These are phyloP conservation scores for Brassica carinata DNA, from an alignment of 345 rosid genomes.

Conservation along the genomic window DNA sequence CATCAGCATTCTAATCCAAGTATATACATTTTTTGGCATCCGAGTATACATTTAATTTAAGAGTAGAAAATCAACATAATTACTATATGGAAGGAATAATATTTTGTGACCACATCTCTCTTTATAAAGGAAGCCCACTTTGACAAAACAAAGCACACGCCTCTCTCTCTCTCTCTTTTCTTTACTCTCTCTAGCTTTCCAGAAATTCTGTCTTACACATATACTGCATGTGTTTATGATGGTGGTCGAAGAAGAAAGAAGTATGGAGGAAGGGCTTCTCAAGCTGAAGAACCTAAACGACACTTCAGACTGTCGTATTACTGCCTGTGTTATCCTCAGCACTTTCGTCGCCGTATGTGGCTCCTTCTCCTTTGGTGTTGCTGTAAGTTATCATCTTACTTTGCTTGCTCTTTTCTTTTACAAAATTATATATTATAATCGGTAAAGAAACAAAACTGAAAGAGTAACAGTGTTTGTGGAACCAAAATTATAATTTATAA, in stretches of 20 bases:
- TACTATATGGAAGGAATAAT: not conserved
- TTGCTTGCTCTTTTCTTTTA: not conserved
- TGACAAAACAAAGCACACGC: not conserved
- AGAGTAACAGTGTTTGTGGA: not conserved
- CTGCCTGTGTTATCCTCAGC: slow-evolving; percentile 30
- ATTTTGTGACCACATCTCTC: not conserved
- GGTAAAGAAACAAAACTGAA: not conserved
- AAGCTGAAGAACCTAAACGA: slow-evolving; percentile 21
- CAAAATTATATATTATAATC: not conserved
- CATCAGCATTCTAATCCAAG: not conserved
- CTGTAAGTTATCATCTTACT: slow-evolving; percentile 20
- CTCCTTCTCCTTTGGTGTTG: slow-evolving; percentile 40
- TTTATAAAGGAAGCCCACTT: slow-evolving; percentile 2
- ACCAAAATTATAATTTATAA: not conserved
- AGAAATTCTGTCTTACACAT: not conserved
- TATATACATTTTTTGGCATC: too few species aligned
- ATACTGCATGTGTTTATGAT: not conserved
- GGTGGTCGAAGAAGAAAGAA: slow-evolving; percentile 27
- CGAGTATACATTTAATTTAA: not conserved
- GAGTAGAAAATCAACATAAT: slow-evolving; percentile 2
- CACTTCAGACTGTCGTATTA: slow-evolving; percentile 25
- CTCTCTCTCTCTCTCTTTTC: not conserved
- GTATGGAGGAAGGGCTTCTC: slow-evolving; percentile 33
- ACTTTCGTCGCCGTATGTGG: slow-evolving; percentile 31
- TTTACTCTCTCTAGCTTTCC: not conserved